Conservation (phyloP, 208 protist species). For the Trypanosomatidae sp. region DNA sequence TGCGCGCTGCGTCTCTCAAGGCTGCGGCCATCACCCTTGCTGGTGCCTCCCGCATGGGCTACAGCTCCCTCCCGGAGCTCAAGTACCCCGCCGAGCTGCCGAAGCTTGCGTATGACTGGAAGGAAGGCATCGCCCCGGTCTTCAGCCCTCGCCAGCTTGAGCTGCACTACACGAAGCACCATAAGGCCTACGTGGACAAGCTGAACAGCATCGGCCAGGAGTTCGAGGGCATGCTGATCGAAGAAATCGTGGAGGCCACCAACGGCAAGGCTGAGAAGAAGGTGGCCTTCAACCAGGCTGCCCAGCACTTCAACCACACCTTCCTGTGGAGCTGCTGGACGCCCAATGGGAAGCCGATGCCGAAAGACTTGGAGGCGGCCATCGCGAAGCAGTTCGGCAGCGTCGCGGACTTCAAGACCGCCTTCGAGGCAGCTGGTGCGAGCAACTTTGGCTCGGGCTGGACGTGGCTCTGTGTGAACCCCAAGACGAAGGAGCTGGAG, state of each 20-base stretch:
- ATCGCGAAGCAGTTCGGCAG: conserved; percentile 79
- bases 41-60: conserved; percentile 17
- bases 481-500: conserved; percentile 64
- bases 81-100: conserved; percentile 77
- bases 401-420: conserved; percentile 91
- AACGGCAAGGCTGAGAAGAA: conserved; percentile 53
- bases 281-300: conserved; percentile 87
- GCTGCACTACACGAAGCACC: conserved; percentile 94
- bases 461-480: conserved; percentile 93
- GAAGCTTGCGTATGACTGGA: conserved; percentile 62
- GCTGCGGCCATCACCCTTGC: conserved; percentile 1
- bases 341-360: conserved; percentile 70
- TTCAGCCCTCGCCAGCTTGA: conserved; percentile 86
- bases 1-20: conserved; percentile 15
- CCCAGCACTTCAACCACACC: conserved; percentile 94
- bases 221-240: conserved; percentile 81
- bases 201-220: conserved; percentile 76
- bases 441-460: conserved; percentile 95
- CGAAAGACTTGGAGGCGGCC: conserved; percentile 54
- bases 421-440: conserved; percentile 62
- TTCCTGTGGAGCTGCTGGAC: conserved; percentile 90
- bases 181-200: conserved; percentile 93
- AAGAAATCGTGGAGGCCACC: conserved; percentile 66
- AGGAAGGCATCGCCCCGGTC: conserved; percentile 71
- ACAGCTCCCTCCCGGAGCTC: conserved; percentile 59